Base-by-base conservation (phyloP, 1,139 yeast species). In the Yamadazyma membranifaciens region DNA sequence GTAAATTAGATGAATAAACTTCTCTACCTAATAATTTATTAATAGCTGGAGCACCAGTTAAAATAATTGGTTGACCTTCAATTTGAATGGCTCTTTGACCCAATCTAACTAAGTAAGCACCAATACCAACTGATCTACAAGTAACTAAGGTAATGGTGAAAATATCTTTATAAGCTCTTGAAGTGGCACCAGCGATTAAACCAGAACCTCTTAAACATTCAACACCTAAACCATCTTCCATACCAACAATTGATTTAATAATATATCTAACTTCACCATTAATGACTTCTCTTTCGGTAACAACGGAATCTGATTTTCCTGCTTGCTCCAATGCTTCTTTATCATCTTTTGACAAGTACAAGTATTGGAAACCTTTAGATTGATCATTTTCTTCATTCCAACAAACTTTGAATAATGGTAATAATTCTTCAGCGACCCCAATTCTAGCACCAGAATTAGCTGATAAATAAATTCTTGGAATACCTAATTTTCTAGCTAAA, bases 401-500 rank as follows among this genome's bases (percentile, higher is more conserved):
- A 41, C 92, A 89, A 48, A 91, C 96, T 63, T 86, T 83, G 74
- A 81, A 89, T 57, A 81, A 77, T 46, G 97, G 95, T 44, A 92
- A 76, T 48, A 92, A 75, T 65, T 92, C 99, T 56, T 92, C 98
- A 32, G 98, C 98, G 64, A 92, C 81, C 59, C 98, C 98, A 52
- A 92, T 87, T 73, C 98, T 83, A 36, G 98, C 98, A 73, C 98
- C 98, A 45, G 98, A 89, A 75, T 92, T 92, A 32, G 98, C 98
- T 52, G 97, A 88, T 56, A 92, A 75, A 65, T 92, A 94, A 46
- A 92, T 80, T 70, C 98, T 78, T 59, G 98, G 98, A 54, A 94
- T 81, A 45, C 98, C 98, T 52, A 83, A 76, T 59, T 79, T 75
- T 68, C 96, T 81, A 22, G 98, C 97, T 51, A 83, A 76, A 56